phyloP scores from a whole-genome alignment of 179 eudicot genomes.

The Silene coronaria region DNA sequence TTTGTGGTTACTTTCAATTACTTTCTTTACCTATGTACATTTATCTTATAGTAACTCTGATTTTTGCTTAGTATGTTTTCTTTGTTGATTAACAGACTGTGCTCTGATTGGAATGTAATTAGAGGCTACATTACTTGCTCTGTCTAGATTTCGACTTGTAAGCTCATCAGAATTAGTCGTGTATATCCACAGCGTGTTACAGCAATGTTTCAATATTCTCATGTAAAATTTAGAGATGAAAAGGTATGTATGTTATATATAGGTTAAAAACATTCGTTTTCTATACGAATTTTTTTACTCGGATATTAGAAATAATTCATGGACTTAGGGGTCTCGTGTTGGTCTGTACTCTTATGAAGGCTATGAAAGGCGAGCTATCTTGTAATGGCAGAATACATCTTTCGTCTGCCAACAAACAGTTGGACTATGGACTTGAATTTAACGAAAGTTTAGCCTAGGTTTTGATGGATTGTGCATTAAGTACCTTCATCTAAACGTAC shows the following conservation, averaged over 20 bases:
- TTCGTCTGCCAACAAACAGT: too few species aligned
- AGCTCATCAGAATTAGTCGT: slow-evolving; percentile 7
- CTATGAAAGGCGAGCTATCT: neutral
- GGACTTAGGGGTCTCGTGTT: neutral
- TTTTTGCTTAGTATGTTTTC: neutral
- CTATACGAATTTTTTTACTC: neutral
- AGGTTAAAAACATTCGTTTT: neutral
- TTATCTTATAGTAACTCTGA: neutral
- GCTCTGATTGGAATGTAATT: slow-evolving; percentile 8
- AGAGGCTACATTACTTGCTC: neutral
- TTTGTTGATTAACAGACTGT: neutral
- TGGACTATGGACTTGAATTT: too few species aligned
- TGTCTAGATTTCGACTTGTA: neutral
- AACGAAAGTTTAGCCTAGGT: too few species aligned
- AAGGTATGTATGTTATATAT: neutral
- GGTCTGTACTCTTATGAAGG: neutral
- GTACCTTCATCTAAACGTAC: too few species aligned
- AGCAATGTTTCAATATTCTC: neutral
- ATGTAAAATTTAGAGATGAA: neutral
- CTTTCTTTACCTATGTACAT: too few species aligned
- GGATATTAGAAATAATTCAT: too few species aligned
- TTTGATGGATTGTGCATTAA: too few species aligned
- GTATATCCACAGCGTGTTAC: neutral
- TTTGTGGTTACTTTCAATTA: neutral
- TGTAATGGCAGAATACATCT: too few species aligned